Percentiles rank a stretch among this genome's conserved stretches.
Conservation (phyloP, 139 green algal genomes). For the Zygnema circumcarinatum region DNA sequence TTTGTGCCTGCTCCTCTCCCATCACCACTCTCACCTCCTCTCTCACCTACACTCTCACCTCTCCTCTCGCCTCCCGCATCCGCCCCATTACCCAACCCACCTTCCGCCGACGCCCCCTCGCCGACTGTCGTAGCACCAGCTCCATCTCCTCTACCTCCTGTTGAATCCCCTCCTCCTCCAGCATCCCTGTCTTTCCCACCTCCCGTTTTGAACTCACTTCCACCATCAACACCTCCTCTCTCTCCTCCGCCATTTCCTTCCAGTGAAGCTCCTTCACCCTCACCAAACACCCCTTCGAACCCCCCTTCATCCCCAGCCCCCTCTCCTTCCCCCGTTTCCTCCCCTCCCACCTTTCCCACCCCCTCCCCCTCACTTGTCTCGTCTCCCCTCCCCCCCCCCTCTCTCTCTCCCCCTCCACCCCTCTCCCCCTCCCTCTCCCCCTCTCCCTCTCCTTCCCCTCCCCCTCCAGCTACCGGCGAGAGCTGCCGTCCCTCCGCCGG, state of each 20-base stretch:
- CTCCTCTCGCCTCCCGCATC: not conserved
- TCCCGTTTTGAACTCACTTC: not conserved
- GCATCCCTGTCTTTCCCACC: not conserved
- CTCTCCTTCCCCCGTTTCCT: not conserved
- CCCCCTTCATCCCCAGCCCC: not conserved
- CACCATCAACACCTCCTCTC: not conserved
- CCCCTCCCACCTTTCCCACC: not conserved
- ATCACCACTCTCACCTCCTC: not conserved
- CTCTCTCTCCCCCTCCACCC: not conserved
- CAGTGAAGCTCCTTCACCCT: no score
- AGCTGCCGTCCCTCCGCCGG: not conserved
- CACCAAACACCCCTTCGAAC: not conserved
- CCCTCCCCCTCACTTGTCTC: not conserved
- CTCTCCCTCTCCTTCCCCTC: not conserved
- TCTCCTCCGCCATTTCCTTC: not conserved
- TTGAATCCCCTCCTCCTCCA: not conserved
- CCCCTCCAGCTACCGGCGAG: not conserved
- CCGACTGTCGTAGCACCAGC: no score
- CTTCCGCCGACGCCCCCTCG: no score
- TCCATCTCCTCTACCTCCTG: not conserved
- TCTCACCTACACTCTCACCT: not conserved
- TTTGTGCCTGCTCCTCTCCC: no score
- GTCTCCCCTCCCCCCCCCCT: not conserved
- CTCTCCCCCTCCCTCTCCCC: not conserved
- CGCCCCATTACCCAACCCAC: no score